phyloP scores from a whole-genome alignment of 345 rosid genomes.

The Eucalyptus erythrocorys region DNA sequence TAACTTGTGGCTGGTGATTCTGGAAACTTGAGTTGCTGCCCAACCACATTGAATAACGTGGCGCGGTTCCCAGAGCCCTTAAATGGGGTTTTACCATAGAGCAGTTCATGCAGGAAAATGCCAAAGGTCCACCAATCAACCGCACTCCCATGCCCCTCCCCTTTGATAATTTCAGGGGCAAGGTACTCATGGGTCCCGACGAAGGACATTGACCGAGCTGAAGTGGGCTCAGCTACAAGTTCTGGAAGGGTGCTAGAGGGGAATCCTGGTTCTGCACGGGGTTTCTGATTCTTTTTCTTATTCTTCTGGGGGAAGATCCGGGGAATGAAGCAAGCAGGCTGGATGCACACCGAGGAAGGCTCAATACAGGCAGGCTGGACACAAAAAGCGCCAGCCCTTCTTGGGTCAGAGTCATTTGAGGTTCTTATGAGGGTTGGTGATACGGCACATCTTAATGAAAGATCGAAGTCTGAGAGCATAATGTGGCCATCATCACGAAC shows the following conservation, averaged over 20 bases:
- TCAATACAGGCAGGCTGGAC: constrained; percentile 90
- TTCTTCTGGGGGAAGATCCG: constrained; percentile 64
- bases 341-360: constrained; percentile 81
- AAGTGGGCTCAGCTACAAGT: constrained; percentile 91
- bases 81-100: constrained; percentile 87
- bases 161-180: constrained; percentile 92
- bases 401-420: constrained; percentile 57
- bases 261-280: constrained; percentile 38
- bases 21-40: constrained; percentile 83
- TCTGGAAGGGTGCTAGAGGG: constrained; percentile 54
- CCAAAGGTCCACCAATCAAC: constrained; percentile 99
- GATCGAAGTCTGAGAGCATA: constrained; percentile 98
- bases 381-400: constrained; percentile 56
- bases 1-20: constrained; percentile 84
- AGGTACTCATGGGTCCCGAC: constrained; percentile 99
- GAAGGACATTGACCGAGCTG: constrained; percentile 95
- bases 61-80: constrained; percentile 95
- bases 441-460: constrained; percentile 81
- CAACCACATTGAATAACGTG: constrained; percentile 87
- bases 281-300: constrained; percentile 64
- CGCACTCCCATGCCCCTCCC: constrained; percentile 98
- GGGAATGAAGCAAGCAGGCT: constrained; percentile 83
- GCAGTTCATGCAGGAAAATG: constrained; percentile 78
- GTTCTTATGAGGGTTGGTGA: constrained; percentile 78
- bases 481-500: constrained; percentile 98